Evolutionary conservation across 75 land plant species (phyloP), one percentile per base, ranked within the genome.

Genomic region (Adiantum capillusveneris): DNA sequence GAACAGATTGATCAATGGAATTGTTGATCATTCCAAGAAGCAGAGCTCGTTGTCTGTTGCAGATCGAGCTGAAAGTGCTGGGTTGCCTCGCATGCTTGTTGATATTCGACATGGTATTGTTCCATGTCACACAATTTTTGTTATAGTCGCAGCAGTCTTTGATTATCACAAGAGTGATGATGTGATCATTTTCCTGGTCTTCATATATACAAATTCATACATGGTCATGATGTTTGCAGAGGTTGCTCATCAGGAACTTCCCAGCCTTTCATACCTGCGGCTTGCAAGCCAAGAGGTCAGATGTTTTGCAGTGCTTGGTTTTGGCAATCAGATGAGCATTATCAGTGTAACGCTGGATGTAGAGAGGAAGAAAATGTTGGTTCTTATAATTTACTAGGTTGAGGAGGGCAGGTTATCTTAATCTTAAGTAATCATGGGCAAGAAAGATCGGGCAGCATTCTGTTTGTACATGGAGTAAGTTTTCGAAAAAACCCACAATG

Each of bases 41-140:
- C 64, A 56, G 22, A 57, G 50, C 16, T 64, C 70, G 43, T 44
- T 44, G 31, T 93, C 98, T 18, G 87, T 93, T 28, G 79, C 81
- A 56, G 64, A 60, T 19, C 68, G 84, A 37, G 94, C 98, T 52
- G 80, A 73, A 22, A 60, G 27, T 22, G 74, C 92, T 53, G 80
- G 74, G 6, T 70, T 93, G 34, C 98, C 98, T 37, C 75, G 94
- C 16, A 62, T 68, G 67, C 70, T 93, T 44, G 84, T 93, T 72
- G 95, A 88, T 63, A 75, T 93, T 65, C 90, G 98, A 25, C 98
- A 93, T 77, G 97, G 97, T 88, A 52, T 19, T 7, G 22, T 56
- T 7, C 28, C 7, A 9, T 7, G 42, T 13, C 13, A 13, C 42
- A 39, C 42, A 39, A 9, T 39, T 39, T 13, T 39, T 39, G 42